Conservation (phyloP, 805 yeast genomes). For the Lachancea lanzarotensis region DNA sequence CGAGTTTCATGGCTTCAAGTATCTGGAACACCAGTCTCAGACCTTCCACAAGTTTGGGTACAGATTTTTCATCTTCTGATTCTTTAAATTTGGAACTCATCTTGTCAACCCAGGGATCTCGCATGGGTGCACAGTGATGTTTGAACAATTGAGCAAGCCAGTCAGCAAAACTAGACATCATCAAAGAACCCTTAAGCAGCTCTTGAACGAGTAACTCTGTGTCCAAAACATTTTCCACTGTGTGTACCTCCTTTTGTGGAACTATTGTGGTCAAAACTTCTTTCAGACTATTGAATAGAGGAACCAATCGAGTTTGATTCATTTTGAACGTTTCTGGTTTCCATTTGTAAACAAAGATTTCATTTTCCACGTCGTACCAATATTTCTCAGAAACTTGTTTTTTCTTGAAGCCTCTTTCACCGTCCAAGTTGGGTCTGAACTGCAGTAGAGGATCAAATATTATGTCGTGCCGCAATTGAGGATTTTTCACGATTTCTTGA, state of each 20-base stretch:
- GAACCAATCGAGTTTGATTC: slow-evolving; percentile 47
- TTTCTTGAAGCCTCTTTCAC: slow-evolving; percentile 81
- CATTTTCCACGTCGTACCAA: slow-evolving; percentile 72
- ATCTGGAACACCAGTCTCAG: slow-evolving; percentile 72
- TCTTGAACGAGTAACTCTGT: slow-evolving; percentile 72
- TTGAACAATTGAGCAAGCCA: slow-evolving; percentile 78
- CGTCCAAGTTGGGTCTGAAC: slow-evolving; percentile 85
- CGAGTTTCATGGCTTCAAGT: slow-evolving; percentile 89
- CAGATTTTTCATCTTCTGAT: slow-evolving; percentile 39
- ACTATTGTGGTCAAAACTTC: slow-evolving; percentile 69
- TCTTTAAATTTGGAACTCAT: slow-evolving; percentile 56
- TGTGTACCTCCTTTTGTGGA: slow-evolving; percentile 66
- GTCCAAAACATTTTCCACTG: slow-evolving; percentile 68
- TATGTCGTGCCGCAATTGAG: slow-evolving; percentile 88
- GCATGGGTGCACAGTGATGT: slow-evolving; percentile 92
- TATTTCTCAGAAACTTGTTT: slow-evolving; percentile 69
- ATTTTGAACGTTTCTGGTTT: slow-evolving; percentile 26
- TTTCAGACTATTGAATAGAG: slow-evolving; percentile 68
- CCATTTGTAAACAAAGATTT: slow-evolving; percentile 44
- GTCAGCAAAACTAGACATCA: slow-evolving; percentile 59
- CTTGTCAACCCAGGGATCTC: slow-evolving; percentile 82
- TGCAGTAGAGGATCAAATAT: slow-evolving; percentile 87
- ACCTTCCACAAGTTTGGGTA: slow-evolving; percentile 59
- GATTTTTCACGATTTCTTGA: slow-evolving; percentile 82
- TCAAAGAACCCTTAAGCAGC: slow-evolving; percentile 60